Evolutionary conservation across 768 basidiomycete genomes (phyloP), one percentile per base, ranked within the genome.

Genomic region (Lactifluus piperatus): DNA sequence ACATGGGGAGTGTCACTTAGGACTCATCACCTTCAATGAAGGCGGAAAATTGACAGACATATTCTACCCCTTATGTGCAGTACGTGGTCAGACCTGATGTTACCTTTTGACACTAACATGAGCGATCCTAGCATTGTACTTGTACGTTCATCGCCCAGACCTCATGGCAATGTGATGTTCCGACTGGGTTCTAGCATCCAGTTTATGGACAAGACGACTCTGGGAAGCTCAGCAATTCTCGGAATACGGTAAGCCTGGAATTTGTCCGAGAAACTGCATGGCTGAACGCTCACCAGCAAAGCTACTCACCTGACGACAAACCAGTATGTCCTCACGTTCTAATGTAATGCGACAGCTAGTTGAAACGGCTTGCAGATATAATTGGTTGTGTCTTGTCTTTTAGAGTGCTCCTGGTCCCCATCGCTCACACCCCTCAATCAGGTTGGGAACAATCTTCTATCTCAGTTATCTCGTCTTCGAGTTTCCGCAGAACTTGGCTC

Each of bases 371-470:
- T 45, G 10, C 50, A 85, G 84, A 68, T 86, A 85, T 64, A 86
- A 85, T 70, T 86, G 85, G 84, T 83, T 70, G 47, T 3, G 62
- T 34, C 43, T 26, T 22, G 1, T 27, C 22, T 48, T 43, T 45
- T 20, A 5, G 13, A 36, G 2, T 2, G 22, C 22, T 1, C 0
- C n/a, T 24, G 43, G 13, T 14, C 20, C 18, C 18, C 4, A 26
- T 1, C 22, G 9, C 10, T 24, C 11, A 26, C 18, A 51, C 20
- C 13, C 22, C 5, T 20, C 18, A 27, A 18, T 22, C 50, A 86
- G 85, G 86, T 80, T 88, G 8, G 86, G 86, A 14, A 87, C 86
- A 5, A 79, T 88, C 37, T 87, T 87, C 68, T 88, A 88, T 64
- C 68, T 88, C 51, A 80, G 82, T 65, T 88, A 87, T 65, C 77